Base-by-base conservation (phyloP, 1,284 basidiomycete genomes). In the Cystobasidiaceae sp. region DNA sequence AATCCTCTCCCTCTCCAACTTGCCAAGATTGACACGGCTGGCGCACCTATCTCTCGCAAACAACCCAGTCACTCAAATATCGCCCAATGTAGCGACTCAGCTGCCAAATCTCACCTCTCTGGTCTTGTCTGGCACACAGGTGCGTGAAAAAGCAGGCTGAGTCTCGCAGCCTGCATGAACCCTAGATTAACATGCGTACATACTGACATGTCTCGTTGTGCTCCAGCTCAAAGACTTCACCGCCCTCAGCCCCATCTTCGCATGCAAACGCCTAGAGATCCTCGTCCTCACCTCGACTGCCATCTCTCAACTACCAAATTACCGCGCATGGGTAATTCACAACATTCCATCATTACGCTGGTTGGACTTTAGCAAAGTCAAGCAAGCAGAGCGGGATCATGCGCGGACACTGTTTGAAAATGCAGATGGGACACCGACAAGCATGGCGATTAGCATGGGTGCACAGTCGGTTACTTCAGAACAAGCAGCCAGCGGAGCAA, bases 341-440 rank as follows among this genome's bases (percentile, higher is more conserved):
- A 80, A 80, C 50, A 75, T 78, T 62, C 78, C 78, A 0, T 75
- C 76, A 45, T 83, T 99, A 74, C 87, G 93, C 81, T 89, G 93
- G 77, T 83, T 99, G 74, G 96, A 99, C 83, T 98, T 90, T 79
- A 87, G 90, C 81, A 86, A 94, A 78, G 89, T 99, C 75, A 89
- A 90, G 78, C 91, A 97, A 77, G 90, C 91, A 84, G 90, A 91
- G 79, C 80, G 87, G 62, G 21, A 78, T 73, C 76, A 74, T 77
- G 73, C 19, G 27, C 32, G 27, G 27, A 33, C 25, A 41, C 58
- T 46, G 33, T 50, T 50, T 32, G 27, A 39, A 25, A 62, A 39
- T 33, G 37, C 39, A 48, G 34, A 50, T 15, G 27, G 70, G 67
- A 75, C 91, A 67, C 80, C 85, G 76, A 78, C 84, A 23, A 89